Evolutionary conservation across 495 filamentous ascomycete genomes (phyloP).

Genomic region (Aspergillus affinis): DNA sequence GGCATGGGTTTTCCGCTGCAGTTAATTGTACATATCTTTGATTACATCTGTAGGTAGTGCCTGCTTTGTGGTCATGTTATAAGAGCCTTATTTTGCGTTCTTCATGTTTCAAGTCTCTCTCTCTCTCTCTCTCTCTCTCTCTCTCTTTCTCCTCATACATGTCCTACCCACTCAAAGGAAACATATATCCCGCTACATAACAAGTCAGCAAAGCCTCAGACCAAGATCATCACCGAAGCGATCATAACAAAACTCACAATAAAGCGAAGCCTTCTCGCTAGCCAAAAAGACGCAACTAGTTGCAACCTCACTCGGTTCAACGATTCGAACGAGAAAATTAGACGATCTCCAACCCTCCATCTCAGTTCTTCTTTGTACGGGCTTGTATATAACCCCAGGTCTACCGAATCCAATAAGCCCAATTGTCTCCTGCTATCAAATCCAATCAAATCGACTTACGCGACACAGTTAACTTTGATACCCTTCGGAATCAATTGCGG

Average conservation of each 20-base stretch:
- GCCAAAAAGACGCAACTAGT: constrained; percentile 64
- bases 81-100: background rate
- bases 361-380: constrained; percentile 50
- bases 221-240: background rate
- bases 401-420: constrained; percentile 16
- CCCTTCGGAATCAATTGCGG: constrained; percentile 56
- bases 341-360: constrained; percentile 49
- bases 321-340: constrained; percentile 49
- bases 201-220: constrained; percentile 5
- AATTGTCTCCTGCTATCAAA: background rate
- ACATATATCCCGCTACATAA: constrained; percentile 47
- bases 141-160: no score
- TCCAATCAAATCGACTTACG: constrained; percentile 33
- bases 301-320: constrained; percentile 63
- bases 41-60: background rate
- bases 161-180: constrained; percentile 15
- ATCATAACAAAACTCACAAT: constrained; percentile 37
- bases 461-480: constrained; percentile 63
- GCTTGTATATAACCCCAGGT: constrained; percentile 59
- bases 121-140: no score
- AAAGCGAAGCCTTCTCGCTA: constrained; percentile 52
- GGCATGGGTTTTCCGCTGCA: constrained; percentile 5
- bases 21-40: constrained; percentile 11
- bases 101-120: no score
- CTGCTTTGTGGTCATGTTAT: background rate